A percentile compares a stretch with the other conserved stretches of the same genome.
Conservation (phyloP, 1,139 yeast genomes). For the Blastobotrys raffinosifermentans region DNA sequence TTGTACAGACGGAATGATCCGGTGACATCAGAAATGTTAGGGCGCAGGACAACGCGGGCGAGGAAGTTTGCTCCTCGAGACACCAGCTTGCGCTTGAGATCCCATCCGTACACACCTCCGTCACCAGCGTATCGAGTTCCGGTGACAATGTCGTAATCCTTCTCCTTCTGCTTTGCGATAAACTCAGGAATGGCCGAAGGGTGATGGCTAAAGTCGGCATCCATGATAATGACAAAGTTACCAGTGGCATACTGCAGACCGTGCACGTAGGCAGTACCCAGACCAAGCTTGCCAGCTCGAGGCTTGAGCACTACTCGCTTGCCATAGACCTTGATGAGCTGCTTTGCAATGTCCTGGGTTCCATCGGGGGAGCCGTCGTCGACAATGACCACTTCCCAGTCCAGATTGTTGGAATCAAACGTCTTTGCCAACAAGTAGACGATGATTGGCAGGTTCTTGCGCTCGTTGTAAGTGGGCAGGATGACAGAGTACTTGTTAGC, state of each 20-base stretch:
- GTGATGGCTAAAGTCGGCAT: constrained; percentile 75
- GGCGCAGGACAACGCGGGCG: constrained; percentile 67
- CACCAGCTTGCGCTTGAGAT: constrained; percentile 70
- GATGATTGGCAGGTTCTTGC: constrained; percentile 64
- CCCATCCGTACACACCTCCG: constrained; percentile 87
- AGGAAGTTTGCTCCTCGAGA: constrained; percentile 79
- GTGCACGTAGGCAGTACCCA: constrained; percentile 75
- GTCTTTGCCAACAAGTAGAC: constrained; percentile 67
- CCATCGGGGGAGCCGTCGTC: constrained; percentile 84
- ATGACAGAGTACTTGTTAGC: constrained; percentile 65
- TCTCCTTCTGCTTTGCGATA: constrained; percentile 60
- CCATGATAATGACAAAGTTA: constrained; percentile 75
- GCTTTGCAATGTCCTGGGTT: constrained; percentile 66
- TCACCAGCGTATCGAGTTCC: constrained; percentile 79
- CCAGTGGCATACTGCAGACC: constrained; percentile 71
- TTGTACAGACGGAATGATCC: constrained; percentile 77
- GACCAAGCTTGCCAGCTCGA: constrained; percentile 73
- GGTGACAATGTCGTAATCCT: constrained; percentile 70
- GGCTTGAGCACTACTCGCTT: constrained; percentile 60
- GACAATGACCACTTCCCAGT: constrained; percentile 77
- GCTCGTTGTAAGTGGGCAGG: constrained; percentile 76
- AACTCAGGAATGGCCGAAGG: constrained; percentile 78
- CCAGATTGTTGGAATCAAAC: constrained; percentile 46
- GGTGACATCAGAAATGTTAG: constrained; percentile 69
- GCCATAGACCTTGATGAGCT: constrained; percentile 60